Base-by-base conservation (phyloP, 2,329 filamentous ascomycete genomes). In the Balansia obtecta region DNA sequence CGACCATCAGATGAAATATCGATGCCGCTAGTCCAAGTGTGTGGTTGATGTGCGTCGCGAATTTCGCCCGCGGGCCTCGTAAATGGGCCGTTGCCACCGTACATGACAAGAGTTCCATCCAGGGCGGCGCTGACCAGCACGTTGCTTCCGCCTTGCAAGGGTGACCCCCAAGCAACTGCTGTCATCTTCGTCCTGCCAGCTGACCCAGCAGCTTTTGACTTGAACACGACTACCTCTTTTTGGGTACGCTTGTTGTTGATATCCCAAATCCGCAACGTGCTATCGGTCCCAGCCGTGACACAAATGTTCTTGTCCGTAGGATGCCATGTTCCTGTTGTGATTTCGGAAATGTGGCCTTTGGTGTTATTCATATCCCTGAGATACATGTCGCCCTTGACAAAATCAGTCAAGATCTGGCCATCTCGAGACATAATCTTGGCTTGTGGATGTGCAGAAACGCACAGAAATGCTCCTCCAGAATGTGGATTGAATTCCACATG, bases 331-430 rank as follows among this genome's bases (percentile, higher is more conserved):
- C 88, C 91, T 20, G 84, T 86, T 3, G 88, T 89, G 40, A 96
- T 80, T 67, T 96, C 93, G 4, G 90, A 90, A 48, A 96, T 83
- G 67, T 98, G 93, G 1, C 93, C 93, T 65, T 96, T 97, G 4
- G 93, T 98, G 64, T 97, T 90, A 68, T 96, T 81, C 85, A 97
- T 94, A 65, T 98, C 93, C 50, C 91, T 80, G 57, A 98, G 71
- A 61, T 98, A 98, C 90, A 97, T 97, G 64, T 98, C 93, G 44
- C 93, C 93, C 69, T 98, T 98, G 58, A 89, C 85, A 57, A 95
- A 97, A 62, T 96, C 89, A 1, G 85, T 84, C 46, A 94, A 60
- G 8, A 86, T 76, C 43, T 94, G 88, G 39, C 93, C 93, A 69
- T 98, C 91, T 60, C 93, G 82, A 59, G 81, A 87, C 65, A 97